Evolutionary conservation across 1,284 basidiomycete species (phyloP).

Genomic region (Coniferiporia sulphurascens): DNA sequence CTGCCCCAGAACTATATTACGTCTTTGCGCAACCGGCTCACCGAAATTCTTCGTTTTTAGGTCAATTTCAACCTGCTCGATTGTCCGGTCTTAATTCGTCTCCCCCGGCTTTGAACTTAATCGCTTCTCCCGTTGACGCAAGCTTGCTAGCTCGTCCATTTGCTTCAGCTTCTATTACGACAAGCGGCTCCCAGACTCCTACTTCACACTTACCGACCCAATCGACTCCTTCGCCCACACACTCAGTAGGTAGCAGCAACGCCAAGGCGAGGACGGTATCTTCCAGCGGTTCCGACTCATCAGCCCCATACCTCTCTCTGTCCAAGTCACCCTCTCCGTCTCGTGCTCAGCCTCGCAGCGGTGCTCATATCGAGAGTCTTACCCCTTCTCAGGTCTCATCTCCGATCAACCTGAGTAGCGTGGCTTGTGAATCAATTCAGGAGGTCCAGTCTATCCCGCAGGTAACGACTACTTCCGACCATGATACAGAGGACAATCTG

Average conservation of each 20-base stretch:
- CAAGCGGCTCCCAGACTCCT: constrained; percentile 2
- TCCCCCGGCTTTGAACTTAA: not conserved
- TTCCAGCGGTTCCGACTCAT: not conserved
- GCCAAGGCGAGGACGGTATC: not conserved
- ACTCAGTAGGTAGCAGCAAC: not conserved
- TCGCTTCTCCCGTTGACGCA: not conserved
- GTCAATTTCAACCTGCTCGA: not conserved
- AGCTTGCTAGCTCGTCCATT: not conserved
- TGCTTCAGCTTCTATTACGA: not conserved
- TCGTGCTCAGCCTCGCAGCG: not conserved
- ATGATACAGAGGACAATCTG: not conserved
- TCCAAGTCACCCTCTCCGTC: not conserved
- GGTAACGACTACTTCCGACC: not conserved
- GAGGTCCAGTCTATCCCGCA: not conserved
- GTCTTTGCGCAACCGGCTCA: not conserved
- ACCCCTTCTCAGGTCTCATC: not conserved
- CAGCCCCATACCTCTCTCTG: not conserved
- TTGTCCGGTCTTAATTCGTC: not conserved
- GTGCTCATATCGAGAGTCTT: not conserved
- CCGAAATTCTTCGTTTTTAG: not conserved
- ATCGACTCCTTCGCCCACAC: not conserved
- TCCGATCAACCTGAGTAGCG: not conserved
- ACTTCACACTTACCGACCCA: not conserved
- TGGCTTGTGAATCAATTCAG: not conserved
- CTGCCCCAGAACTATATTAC: not conserved